phyloP scores from a whole-genome alignment of 2,329 filamentous ascomycete genomes.

The Penicillium hesseltinei region DNA sequence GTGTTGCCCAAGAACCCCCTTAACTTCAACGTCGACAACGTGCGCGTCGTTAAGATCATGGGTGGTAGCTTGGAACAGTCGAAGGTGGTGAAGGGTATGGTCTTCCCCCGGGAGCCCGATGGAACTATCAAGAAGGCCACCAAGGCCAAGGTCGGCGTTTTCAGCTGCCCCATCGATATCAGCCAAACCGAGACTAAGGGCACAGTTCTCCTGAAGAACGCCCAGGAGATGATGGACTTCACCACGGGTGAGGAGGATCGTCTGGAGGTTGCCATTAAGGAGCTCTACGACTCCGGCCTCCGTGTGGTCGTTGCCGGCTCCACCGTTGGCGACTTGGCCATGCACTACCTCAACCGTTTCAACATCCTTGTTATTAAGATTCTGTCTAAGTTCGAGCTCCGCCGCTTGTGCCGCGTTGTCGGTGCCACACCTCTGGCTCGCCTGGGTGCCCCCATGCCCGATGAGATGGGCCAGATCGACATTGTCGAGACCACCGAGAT shows the following conservation, averaged over 20 bases:
- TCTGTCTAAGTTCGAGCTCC: conserved; percentile 95
- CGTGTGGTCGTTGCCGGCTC: conserved; percentile 89
- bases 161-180: conserved; percentile 91
- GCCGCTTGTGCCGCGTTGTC: conserved; percentile 90
- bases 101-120: conserved; percentile 94
- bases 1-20: conserved; percentile 92
- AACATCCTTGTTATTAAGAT: conserved; percentile 96
- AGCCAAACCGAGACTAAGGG: conserved; percentile 99
- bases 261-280: conserved; percentile 88
- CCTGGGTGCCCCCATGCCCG: conserved; percentile 97
- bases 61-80: conserved; percentile 93
- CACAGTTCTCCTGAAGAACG: conserved; percentile 92
- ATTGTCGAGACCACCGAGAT: conserved; percentile 97
- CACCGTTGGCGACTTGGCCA: conserved; percentile 89
- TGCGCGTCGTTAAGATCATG: conserved; percentile 99
- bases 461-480: conserved; percentile 95
- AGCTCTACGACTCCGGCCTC: conserved; percentile 89
- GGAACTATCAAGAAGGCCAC: conserved; percentile 84
- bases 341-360: conserved; percentile 97
- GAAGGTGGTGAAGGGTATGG: conserved; percentile 95
- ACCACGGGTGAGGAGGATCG: conserved; percentile 94
- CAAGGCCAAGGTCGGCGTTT: conserved; percentile 95
- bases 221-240: conserved; percentile 98
- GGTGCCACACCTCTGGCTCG: conserved; percentile 95
- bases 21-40: conserved; percentile 98